Base-by-base conservation (phyloP, 2,329 filamentous ascomycete genomes). In the Epicoccum sorghinum region DNA sequence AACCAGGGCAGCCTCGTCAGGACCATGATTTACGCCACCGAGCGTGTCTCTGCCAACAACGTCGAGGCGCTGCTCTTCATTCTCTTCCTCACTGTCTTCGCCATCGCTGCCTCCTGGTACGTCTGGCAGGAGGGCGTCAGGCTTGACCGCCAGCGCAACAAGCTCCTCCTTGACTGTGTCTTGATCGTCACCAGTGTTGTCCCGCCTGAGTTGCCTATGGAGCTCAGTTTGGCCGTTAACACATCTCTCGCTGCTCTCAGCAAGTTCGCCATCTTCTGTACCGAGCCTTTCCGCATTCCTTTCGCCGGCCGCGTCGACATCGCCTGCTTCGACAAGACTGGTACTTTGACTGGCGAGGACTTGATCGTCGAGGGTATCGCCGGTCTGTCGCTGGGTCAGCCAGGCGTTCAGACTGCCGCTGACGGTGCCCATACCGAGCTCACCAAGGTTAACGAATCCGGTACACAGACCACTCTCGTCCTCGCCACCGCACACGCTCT, bases 21-120 rank as follows among this genome's bases (percentile, higher is more conserved):
- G 59, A 99, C 95, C 64, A 99, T 99, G 95, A 99, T 99, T 70
- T 99, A 96, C 80, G 97, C 96, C 1, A 99, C 95, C 1, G 95
- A 99, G 77, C 91, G 93, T 62, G 93, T 99, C 23, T 98, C 93
- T n/a, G 95, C 95, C 66, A 97, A 97, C 79, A 98, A 99, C 70
- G 88, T 88, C 39, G 95, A 99, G 77, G 95, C 95, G 1, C 80
- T 99, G n/a, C 83, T 96, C 57, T 99, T 99, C 80, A 99, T 99
- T 63, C 83, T 99, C 55, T 99, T 99, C 83, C 84, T 99, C 25
- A 85, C 96, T 49, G 85, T 98, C 67, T 99, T 99, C 78, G 96
- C 96, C 67, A 86, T 99, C 73, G 96, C 95, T 51, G 95, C 95
- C 47, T 96, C 95, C 10, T 97, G 95, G 93, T 99, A 99, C 75